Percentiles rank a stretch among this genome's conserved stretches.
Conservation (phyloP, 1,284 basidiomycete species). For the Apiotrichum veenhuisii region DNA sequence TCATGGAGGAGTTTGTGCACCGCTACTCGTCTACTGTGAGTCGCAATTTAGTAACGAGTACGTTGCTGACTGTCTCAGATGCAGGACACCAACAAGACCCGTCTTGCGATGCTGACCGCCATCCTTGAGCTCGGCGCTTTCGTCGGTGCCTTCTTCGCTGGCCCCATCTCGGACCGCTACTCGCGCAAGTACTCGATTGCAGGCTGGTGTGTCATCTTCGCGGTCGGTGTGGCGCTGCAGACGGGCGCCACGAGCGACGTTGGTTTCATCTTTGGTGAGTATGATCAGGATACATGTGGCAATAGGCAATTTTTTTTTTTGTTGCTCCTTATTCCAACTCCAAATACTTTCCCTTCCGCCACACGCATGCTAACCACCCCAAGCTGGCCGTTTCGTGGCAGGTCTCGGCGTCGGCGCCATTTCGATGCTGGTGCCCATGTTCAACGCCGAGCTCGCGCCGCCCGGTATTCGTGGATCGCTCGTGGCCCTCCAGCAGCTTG, state of each 20-base stretch:
- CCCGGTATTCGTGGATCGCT: conserved; percentile 77
- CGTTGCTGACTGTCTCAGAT: too few species aligned
- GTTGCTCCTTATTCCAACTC: too few species aligned
- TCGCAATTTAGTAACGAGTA: too few species aligned
- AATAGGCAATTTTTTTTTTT: too few species aligned
- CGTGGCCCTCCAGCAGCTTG: conserved; percentile 74
- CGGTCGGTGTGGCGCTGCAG: conserved; percentile 42
- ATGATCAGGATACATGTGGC: too few species aligned
- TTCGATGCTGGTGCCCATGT: conserved; percentile 53
- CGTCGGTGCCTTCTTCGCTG: conserved; percentile 42
- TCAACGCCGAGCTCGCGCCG: conserved; percentile 72
- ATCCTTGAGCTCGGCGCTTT: conserved; percentile 38
- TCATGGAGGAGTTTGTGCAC: too few species aligned
- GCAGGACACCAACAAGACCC: conserved; percentile 25
- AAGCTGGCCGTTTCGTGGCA: conserved; percentile 45
- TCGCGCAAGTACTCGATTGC: conserved; percentile 47
- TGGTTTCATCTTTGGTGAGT: conserved; percentile 35
- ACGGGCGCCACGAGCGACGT: conserved; percentile 32
- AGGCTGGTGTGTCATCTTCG: conserved; percentile 45
- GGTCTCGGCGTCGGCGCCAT: conserved; percentile 48
- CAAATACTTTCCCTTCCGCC: too few species aligned
- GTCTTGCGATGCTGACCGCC: conserved; percentile 33
- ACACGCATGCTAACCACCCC: conserved; percentile 3
- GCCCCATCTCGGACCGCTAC: conserved; percentile 40
- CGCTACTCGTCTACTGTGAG: conserved; percentile 31